phyloP scores from a whole-genome alignment of 805 yeast genomes.

The Clavispora vitiphila region DNA sequence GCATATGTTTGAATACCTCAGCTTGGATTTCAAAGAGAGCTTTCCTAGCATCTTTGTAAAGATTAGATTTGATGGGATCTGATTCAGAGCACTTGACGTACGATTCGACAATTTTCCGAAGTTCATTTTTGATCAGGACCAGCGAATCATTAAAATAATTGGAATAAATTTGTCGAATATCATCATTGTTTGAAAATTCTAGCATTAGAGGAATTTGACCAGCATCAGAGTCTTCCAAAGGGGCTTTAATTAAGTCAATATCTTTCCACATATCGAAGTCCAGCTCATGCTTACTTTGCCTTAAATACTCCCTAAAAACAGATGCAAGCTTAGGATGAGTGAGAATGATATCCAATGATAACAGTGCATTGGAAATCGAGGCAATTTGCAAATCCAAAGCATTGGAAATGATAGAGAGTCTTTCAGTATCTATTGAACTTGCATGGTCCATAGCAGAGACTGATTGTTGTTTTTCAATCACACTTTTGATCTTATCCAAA shows the following conservation, averaged over 20 bases:
- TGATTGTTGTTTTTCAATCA: not conserved
- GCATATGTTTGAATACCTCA: constrained; percentile 46
- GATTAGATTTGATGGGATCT: constrained; percentile 6
- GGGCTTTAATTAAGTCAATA: constrained; percentile 66
- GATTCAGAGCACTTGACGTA: constrained; percentile 8
- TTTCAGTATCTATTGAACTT: not conserved
- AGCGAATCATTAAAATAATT: constrained; percentile 32
- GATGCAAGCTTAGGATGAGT: constrained; percentile 6
- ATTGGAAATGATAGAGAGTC: not conserved
- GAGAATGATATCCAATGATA: constrained; percentile 7
- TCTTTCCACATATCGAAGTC: constrained; percentile 58
- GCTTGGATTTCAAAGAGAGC: constrained; percentile 57
- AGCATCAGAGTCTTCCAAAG: constrained; percentile 49
- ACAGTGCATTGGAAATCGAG: not conserved
- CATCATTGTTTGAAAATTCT: constrained; percentile 47
- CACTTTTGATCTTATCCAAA: not conserved
- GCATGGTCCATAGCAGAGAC: not conserved
- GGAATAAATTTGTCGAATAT: constrained; percentile 45
- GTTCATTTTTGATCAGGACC: constrained; percentile 1
- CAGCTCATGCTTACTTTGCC: constrained; percentile 7
- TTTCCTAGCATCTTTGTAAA: constrained; percentile 52
- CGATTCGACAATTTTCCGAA: constrained; percentile 2
- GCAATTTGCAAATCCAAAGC: not conserved
- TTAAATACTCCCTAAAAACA: constrained; percentile 13
- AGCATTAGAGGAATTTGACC: constrained; percentile 31